Base-by-base conservation (phyloP, 768 basidiomycete genomes). In the Coprinellus micaceus region DNA sequence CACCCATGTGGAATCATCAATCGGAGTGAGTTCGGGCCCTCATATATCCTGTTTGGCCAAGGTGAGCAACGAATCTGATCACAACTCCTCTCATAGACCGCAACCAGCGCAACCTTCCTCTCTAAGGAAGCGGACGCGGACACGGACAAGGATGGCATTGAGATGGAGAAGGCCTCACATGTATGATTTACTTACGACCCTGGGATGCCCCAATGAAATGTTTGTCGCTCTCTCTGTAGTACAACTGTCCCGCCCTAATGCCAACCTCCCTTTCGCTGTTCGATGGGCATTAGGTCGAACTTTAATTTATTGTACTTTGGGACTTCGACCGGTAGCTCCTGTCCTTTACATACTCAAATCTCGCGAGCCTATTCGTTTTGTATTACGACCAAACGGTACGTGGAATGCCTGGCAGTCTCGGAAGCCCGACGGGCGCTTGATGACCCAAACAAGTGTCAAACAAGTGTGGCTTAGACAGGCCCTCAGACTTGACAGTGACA, bases 161-260 rank as follows among this genome's bases (percentile, higher is more conserved):
- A 54, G n/a, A n/a, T 54, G 4, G 53, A 54, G 41, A 54, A 44
- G 41, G 26, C 19, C 10, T 52, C 17, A 41, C 12, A 47, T 6
- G 33, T 33, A 6, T 33, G 33, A 33, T 6, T 5, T 47, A 22
- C 22, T 47, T 47, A 47, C 22, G 45, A 47, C n/a, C 7, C 7
- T 43, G 41, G 41, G 41, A 43, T 22, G 15, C 17, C n/a, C 41
- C n/a, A 17, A 33, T 43, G 41, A 43, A 43, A 5, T 43, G 40
- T 19, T 43, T 43, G 40, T 43, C 40, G n/a, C 40, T 9, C 21
- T 6, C 22, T 26, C 12, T 47, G 13, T 13, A 4, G 22, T 22
- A 22, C 24, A 6, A 47, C 24, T 22, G 25, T 47, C 45, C 13
- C 24, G 45, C 45, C 45, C 45, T 47, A 21, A 47, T 26, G 45